Percentiles rank a stretch among this genome's conserved stretches.
Evolutionary conservation across 2,329 filamentous ascomycete species (phyloP).

Genomic region (Fusarium sp.): DNA sequence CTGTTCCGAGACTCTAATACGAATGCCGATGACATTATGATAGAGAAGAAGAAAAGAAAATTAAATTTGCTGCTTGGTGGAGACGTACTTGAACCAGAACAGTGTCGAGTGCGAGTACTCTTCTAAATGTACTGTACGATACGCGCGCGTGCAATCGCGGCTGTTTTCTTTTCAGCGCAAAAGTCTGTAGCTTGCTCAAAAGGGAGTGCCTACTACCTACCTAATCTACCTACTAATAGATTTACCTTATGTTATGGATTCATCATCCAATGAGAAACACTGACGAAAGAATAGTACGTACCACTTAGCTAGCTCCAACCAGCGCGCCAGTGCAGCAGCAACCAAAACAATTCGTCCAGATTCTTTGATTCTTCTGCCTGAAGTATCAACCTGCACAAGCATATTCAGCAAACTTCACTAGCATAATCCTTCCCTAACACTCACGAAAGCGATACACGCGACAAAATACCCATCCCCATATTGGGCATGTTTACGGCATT

Average conservation of each 20-base stretch:
- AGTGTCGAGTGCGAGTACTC: conserved; percentile 20
- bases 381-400: conserved; percentile 31
- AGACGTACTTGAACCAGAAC: conserved; percentile 38
- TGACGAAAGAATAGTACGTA: conserved; percentile 29
- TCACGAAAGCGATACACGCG: conserved; percentile 11
- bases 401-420: conserved; percentile 13
- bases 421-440: conserved; percentile 1
- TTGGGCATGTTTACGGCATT: conserved; percentile 38
- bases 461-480: conserved; percentile 1
- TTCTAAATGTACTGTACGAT: conserved; percentile 10
- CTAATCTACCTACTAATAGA: too few relatives aligned
- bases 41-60: conserved; percentile 52
- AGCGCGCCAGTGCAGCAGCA: conserved; percentile 39
- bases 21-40: conserved; percentile 85
- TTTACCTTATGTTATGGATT: background rate
- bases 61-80: conserved; percentile 43
- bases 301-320: conserved; percentile 14
- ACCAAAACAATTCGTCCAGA: conserved; percentile 38
- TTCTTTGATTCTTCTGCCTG: conserved; percentile 36
- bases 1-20: conserved; percentile 99
- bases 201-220: background rate
- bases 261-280: background rate
- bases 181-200: background rate
- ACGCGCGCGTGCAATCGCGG: conserved; percentile 26
- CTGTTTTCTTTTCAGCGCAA: conserved; percentile 1